Evolutionary conservation across 2,329 filamentous ascomycete genomes (phyloP), one percentile per base, ranked within the genome.

Genomic region (Pseudonectria foliicola): DNA sequence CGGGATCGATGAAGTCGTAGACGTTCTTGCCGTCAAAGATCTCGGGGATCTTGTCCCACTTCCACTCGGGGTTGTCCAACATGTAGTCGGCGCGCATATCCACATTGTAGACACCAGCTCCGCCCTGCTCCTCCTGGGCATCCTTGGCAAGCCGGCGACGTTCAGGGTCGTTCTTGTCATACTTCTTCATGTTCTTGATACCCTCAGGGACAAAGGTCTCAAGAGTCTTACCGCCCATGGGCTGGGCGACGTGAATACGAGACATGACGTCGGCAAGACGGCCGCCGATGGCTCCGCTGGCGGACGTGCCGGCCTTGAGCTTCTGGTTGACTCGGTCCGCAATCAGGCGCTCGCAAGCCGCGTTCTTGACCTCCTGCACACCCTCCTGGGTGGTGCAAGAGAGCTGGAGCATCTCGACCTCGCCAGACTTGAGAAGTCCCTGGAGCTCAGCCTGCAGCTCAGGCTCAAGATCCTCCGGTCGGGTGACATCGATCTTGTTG

Each of bases 401-500:
- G 23, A 94, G 73, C 62, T 95, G 85, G 27, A 98, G 75, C 60
- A 96, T 71, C 67, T 96, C 90, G 7, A 96, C 87, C 56, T 95
- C 89, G 35, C 84, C 84, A 30, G 85, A 77, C 64, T 92, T 92
- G 40, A 92, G 69, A 45, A 98, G 75, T 16, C 76, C 68, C 56
- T 94, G 78, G 27, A 98, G 68, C 55, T 90, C 75, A 36, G 79
- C 76, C 58, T 90, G 83, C 15, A 82, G 79, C 50, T 85, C 85
- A 6, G 77, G 67, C 45, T 92, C 84, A 25, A 98, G 68, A 56
- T 96, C 88, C 55, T 95, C 87, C 2, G 89, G 88, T 40, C 80
- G 77, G 57, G 82, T 78, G 40, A 96, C 77, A 61, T 98, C 92
- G 49, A 95, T 95, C 74, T 98, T 98, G 80, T 98, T 98, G 66